Evolutionary conservation across 2,329 filamentous ascomycete species (phyloP).

Genomic region (Pseudopithomyces maydicus): DNA sequence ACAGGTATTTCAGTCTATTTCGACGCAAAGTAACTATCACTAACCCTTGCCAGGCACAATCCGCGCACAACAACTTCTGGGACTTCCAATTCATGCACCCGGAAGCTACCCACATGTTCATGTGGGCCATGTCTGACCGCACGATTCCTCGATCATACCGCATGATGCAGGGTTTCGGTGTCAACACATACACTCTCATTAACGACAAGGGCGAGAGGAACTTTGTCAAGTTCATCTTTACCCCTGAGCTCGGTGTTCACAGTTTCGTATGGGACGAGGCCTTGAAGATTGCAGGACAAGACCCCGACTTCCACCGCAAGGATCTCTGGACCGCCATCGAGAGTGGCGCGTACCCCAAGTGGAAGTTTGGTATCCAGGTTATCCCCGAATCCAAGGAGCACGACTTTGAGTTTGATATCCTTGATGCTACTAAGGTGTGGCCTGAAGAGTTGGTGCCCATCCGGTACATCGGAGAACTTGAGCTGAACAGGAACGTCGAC

Average conservation of each 20-base stretch:
- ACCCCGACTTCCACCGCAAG: conserved; percentile 82
- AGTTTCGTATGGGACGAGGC: conserved; percentile 82
- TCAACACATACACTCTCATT: conserved; percentile 75
- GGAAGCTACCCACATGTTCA: conserved; percentile 78
- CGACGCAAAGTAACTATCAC: neutral
- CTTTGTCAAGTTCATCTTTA: conserved; percentile 81
- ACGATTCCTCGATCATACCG: conserved; percentile 75
- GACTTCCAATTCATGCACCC: conserved; percentile 70
- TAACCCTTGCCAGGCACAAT: conserved; percentile 55
- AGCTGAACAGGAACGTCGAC: conserved; percentile 79
- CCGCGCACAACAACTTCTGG: conserved; percentile 78
- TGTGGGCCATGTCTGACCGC: conserved; percentile 79
- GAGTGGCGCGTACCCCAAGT: conserved; percentile 71
- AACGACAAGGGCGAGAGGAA: conserved; percentile 71
- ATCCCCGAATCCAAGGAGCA: conserved; percentile 73
- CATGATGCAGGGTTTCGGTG: conserved; percentile 87
- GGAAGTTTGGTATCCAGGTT: conserved; percentile 82
- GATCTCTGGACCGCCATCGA: conserved; percentile 78
- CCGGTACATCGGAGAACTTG: conserved; percentile 77
- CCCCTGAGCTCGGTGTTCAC: conserved; percentile 74
- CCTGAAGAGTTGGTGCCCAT: conserved; percentile 78
- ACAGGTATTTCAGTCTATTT: conserved; percentile 46
- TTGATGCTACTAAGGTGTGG: conserved; percentile 87
- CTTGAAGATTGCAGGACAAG: conserved; percentile 65
- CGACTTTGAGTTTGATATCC: conserved; percentile 82